Base-by-base conservation (phyloP, 2,329 filamentous ascomycete species). In the Diaporthe ilicicola region DNA sequence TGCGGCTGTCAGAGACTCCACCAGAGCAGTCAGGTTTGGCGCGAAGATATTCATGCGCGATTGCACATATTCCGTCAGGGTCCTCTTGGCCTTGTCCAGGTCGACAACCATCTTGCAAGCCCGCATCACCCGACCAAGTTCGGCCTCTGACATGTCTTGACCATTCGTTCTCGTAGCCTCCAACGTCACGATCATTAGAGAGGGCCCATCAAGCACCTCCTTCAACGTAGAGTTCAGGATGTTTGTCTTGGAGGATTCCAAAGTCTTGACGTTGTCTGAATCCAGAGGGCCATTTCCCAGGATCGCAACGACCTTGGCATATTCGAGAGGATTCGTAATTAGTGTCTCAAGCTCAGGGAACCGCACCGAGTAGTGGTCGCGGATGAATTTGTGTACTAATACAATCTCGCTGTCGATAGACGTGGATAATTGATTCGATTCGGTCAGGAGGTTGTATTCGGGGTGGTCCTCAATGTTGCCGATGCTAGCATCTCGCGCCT, bases 21-120 rank as follows among this genome's bases (percentile, higher is more conserved):
- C 93, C 22, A 99, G 88, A 1, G 91, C 91, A 0, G 96, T 97
- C 67, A 98, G 83, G 77, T 99, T 99, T 0, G 96, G 96, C 5
- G 96, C 96, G 79, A 98, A 98, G 42, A 97, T 87, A 75, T 93
- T 96, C 94, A 99, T 98, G 73, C 96, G 93, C 44, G 95, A 98
- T 82, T 98, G 94, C 19, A 99, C 96, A 78, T 97, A 99, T 79
- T 96, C 92, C 2, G 94, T 97, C 68, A 99, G 87, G 0, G 91
- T 93, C 73, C 89, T 92, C 82, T 98, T 98, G 34, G 95, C 94
- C 74, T 88, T 91, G 79, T 98, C 94, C 12, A 99, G 90, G 46
- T 91, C 88, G n/a, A 98, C 86, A 12, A 94, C 92, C 90, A 97
- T 96, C 74, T 94, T 90, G 81, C 95, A 98, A 10, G 94, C 95